These are phyloP conservation scores for Dactylellina cionopaga DNA, from an alignment of 2,329 filamentous ascomycete genomes.

Conservation along the genomic window DNA sequence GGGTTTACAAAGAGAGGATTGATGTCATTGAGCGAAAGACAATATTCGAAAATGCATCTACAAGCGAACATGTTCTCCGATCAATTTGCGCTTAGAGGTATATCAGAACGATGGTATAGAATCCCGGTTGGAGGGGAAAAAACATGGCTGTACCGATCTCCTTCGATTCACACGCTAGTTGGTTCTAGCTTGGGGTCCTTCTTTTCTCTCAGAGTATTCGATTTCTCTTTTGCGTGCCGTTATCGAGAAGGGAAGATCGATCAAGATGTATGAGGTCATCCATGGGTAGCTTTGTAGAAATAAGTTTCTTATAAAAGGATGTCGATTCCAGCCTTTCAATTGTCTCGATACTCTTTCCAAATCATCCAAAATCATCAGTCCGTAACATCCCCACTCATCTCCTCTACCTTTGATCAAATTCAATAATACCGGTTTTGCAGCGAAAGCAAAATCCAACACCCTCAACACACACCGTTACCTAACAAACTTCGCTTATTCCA, in stretches of 20 bases:
- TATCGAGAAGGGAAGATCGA: no score
- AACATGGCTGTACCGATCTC: no score
- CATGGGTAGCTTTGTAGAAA: not conserved
- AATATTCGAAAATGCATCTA: no score
- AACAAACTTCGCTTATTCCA: not conserved
- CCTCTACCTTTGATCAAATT: not conserved
- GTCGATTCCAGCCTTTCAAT: not conserved
- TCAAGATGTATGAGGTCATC: no score
- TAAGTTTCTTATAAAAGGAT: conserved; percentile 24
- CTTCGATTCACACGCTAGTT: no score
- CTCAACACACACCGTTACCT: conserved; percentile 20
- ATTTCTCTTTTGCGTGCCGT: no score
- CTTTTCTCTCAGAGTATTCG: no score
- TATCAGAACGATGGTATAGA: no score
- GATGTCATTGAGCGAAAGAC: not conserved
- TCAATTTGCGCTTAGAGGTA: no score
- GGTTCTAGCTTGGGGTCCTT: no score
- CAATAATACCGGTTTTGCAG: not conserved
- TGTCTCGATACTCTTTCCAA: not conserved
- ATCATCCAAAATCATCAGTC: not conserved
- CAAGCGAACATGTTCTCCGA: no score
- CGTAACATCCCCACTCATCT: not conserved
- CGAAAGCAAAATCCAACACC: conserved; percentile 7
- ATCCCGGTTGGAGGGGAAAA: no score
- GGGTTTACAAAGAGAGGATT: not conserved